A percentile compares a stretch with the other conserved stretches of the same genome.
These are phyloP conservation scores for Paraphoma sp. DNA, from an alignment of 2,329 filamentous ascomycete species.

Conservation along the genomic window DNA sequence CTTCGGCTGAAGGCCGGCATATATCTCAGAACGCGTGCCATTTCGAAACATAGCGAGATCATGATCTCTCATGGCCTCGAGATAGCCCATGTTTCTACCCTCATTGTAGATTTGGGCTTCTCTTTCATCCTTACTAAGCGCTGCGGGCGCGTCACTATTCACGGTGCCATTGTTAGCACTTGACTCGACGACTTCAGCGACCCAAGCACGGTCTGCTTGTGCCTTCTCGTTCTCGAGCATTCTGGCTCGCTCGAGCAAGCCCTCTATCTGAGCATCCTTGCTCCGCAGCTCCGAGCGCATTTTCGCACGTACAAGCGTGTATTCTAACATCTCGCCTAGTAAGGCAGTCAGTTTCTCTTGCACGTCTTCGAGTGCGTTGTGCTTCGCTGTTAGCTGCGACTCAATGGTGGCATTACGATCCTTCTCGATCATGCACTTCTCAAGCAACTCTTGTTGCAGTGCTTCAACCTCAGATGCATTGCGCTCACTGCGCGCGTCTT, in stretches of 20 bases:
- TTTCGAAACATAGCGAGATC: background rate
- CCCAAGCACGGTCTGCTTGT: background rate
- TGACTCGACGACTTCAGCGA: background rate
- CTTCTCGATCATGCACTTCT: too few species aligned
- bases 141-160: background rate
- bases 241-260: background rate
- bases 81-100: background rate
- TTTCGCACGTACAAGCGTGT: too few species aligned
- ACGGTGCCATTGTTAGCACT: background rate
- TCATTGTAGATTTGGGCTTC: background rate
- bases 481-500: too few species aligned
- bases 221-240: background rate
- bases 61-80: background rate
- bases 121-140: background rate
- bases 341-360: too few species aligned
- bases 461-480: too few species aligned
- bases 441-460: too few species aligned
- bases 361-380: too few species aligned
- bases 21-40: background rate
- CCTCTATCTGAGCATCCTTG: too few species aligned
- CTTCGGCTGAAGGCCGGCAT: background rate
- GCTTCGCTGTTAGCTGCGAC: too few species aligned
- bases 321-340: too few species aligned
- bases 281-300: too few species aligned
- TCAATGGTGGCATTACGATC: too few species aligned